Percentiles rank a stretch among this genome's conserved stretches.
Evolutionary conservation across 2,329 filamentous ascomycete species (phyloP).

Genomic region (Fusarium sp.): DNA sequence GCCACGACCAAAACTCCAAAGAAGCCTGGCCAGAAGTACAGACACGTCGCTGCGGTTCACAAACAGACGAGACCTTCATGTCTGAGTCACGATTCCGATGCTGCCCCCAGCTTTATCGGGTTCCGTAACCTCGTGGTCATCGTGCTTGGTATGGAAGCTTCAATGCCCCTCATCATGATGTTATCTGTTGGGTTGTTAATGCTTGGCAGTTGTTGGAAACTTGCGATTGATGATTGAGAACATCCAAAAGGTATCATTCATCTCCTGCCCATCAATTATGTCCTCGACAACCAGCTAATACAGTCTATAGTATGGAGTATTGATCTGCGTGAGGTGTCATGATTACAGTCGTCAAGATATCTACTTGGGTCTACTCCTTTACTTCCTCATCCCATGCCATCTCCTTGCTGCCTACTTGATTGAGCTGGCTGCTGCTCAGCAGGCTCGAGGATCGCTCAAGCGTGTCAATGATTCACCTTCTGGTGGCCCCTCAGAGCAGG

Average conservation of each 20-base stretch:
- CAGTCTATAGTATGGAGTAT: conserved; percentile 79
- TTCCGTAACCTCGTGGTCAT: conserved; percentile 98
- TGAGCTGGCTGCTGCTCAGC: conserved; percentile 82
- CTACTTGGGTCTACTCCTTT: conserved; percentile 78
- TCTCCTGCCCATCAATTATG: background rate
- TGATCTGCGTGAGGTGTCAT: conserved; percentile 91
- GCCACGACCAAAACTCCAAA: conserved; percentile 35
- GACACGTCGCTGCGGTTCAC: conserved; percentile 91
- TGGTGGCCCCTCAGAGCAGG: conserved; percentile 61
- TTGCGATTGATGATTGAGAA: conserved; percentile 96
- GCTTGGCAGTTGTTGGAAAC: conserved; percentile 81
- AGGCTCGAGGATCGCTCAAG: conserved; percentile 75
- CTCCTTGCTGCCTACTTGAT: conserved; percentile 91
- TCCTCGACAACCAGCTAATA: conserved; percentile 5
- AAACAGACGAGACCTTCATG: conserved; percentile 76
- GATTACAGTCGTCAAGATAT: conserved; percentile 85
- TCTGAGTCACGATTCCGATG: conserved; percentile 82
- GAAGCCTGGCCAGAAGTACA: conserved; percentile 70
- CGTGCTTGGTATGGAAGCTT: conserved; percentile 72
- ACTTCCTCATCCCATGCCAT: conserved; percentile 88
- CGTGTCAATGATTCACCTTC: conserved; percentile 60
- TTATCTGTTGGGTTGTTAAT: conserved; percentile 27
- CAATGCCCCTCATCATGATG: conserved; percentile 22
- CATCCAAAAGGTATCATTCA: conserved; percentile 79
- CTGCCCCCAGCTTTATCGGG: conserved; percentile 85